These are phyloP conservation scores for Tricholoma sp. DNA, from an alignment of 768 basidiomycete genomes.

Conservation along the genomic window DNA sequence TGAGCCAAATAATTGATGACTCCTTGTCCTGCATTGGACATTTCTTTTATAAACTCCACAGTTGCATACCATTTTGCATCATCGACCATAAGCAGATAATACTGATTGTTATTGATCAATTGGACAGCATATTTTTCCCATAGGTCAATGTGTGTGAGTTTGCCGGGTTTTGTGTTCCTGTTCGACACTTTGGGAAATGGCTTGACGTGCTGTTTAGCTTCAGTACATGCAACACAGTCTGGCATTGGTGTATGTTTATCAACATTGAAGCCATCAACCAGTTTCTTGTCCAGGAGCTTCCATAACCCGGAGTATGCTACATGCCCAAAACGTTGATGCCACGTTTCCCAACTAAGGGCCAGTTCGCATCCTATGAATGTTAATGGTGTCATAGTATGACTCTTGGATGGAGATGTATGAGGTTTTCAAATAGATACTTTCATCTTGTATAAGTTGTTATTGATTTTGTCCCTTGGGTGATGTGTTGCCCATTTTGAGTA, in stretches of 20 bases:
- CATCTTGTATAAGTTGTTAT: neutral
- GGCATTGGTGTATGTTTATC: neutral
- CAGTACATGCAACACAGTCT: conserved; percentile 6
- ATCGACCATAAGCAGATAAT: neutral
- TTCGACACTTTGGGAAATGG: conserved; percentile 6
- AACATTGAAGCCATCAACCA: conserved; percentile 4
- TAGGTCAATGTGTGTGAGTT: conserved; percentile 8
- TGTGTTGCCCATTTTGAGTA: too few relatives aligned
- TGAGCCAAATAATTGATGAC: neutral
- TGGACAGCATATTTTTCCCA: neutral
- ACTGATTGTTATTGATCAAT: neutral
- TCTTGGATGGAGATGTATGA: neutral
- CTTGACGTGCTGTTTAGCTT: neutral
- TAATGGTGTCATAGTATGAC: neutral
- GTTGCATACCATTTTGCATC: neutral
- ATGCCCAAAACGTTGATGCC: conserved; percentile 2
- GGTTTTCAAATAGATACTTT: neutral
- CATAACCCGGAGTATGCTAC: neutral
- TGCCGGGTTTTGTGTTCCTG: neutral
- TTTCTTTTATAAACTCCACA: neutral
- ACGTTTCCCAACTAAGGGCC: neutral
- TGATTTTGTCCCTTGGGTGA: too few relatives aligned
- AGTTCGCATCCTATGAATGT: neutral
- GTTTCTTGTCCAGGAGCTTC: neutral
- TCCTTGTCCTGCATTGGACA: neutral